Evolutionary conservation across 768 basidiomycete genomes (phyloP), one percentile per base, ranked within the genome.

Genomic region (Phanerodontia chrysosporium): DNA sequence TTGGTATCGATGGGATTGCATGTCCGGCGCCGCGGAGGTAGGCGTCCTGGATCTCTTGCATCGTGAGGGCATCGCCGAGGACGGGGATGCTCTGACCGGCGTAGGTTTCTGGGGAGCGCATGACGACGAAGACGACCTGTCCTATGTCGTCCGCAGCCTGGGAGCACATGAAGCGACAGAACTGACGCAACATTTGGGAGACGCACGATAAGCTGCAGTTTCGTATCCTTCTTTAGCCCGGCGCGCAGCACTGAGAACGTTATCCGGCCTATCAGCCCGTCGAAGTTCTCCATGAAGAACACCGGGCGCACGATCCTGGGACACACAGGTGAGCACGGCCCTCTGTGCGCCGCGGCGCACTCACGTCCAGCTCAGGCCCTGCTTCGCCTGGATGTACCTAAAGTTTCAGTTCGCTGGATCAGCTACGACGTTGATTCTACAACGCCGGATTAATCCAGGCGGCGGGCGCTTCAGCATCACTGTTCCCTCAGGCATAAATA

Each of bases 221-320:
- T 70, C 0, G 75, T 74, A 12, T 63, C 62, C 3, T 69, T 67
- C 51, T 73, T 69, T 21, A 78, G 62, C 3, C 76, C 77, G 22
- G 54, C 61, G 24, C 66, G 71, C 12, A 78, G 51, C 1, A 76
- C 73, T 27, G 68, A 69, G 3, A 66, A 68, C 1, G 76, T 70
- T 29, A 78, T 65, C 2, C 68, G 62, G 6, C 77, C 77, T n/a
- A 77, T 69, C 2, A 64, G 66, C 2, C 74, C 72, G 5, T 75
- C 70, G 44, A 74, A 77, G 55, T 78, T 78, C 46, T 78, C 77
- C 75, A 78, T 74, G 63, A 79, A 79, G 56, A 78, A 75, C 13
- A 67, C 72, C 5, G 76, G 76, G 4, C 75, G 75, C 28, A 78
- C 44, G 49, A 78, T 73, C 21, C 75, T 77, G 57, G 39, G 27